Evolutionary conservation across 2,329 filamentous ascomycete species (phyloP).

Genomic region (Colletotrichum tofieldiae): DNA sequence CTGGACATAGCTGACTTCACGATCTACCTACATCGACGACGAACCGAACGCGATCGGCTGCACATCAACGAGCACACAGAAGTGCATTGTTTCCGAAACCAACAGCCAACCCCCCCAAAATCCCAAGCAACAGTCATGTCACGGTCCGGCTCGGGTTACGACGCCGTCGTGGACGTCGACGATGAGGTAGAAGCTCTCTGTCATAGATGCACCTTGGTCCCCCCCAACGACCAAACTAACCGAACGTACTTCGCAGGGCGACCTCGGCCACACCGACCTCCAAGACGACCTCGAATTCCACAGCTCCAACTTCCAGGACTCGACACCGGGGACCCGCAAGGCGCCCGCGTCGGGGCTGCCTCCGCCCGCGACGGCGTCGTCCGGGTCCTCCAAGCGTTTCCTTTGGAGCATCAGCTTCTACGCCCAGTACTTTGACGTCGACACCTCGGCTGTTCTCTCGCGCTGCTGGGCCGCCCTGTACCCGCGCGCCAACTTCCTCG

Average conservation of each 20-base stretch:
- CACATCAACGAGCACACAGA: background rate
- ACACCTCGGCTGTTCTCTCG: conserved; percentile 89
- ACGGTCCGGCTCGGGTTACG: conserved; percentile 82
- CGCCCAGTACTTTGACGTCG: conserved; percentile 98
- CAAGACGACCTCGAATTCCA: conserved; percentile 99
- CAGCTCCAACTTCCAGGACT: conserved; percentile 85
- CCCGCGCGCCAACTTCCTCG: conserved; percentile 94
- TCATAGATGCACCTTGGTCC: background rate
- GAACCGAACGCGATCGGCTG: background rate
- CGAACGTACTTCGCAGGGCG: conserved; percentile 74
- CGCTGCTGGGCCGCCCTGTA: conserved; percentile 92
- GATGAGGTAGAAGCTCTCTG: conserved; percentile 80
- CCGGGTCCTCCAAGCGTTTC: conserved; percentile 79
- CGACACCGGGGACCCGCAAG: conserved; percentile 64
- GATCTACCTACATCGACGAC: conserved; percentile 3
- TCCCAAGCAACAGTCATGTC: conserved; percentile 70
- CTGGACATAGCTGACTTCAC: conserved; percentile 1
- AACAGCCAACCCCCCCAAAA: background rate
- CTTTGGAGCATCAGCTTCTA: conserved; percentile 96
- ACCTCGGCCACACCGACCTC: conserved; percentile 97
- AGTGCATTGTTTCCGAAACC: background rate
- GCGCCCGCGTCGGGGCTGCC: conserved; percentile 66
- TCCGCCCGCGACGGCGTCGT: conserved; percentile 68
- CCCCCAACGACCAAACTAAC: conserved; percentile 15
- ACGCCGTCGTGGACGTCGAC: conserved; percentile 98